Conservation (phyloP, 345 rosid genomes). For the Dovyalis caffra region DNA sequence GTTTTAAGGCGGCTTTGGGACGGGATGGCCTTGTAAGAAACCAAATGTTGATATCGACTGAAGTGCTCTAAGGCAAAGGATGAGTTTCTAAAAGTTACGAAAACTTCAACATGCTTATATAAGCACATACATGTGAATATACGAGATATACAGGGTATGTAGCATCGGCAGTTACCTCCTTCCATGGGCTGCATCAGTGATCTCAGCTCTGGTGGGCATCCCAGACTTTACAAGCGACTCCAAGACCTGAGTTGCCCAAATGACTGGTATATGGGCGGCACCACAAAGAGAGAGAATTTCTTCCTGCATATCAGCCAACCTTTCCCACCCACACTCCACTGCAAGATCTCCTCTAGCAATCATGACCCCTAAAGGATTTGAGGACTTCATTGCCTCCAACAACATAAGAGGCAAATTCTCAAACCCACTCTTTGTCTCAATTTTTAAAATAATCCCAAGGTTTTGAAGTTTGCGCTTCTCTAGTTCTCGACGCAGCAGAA, state of each 20-base stretch:
- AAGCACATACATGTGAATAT: neutral
- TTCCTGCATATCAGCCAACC: constrained; percentile 60
- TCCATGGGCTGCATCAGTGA: constrained; percentile 60
- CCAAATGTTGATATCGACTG: neutral
- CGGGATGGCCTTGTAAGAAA: neutral
- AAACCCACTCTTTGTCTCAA: constrained; percentile 61
- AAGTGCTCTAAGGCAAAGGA: neutral
- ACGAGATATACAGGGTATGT: neutral
- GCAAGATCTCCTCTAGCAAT: constrained; percentile 81
- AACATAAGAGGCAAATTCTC: constrained; percentile 50
- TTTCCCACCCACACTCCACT: constrained; percentile 82
- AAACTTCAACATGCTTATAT: too few relatives aligned
- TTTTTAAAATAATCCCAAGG: constrained; percentile 58
- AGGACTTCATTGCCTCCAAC: constrained; percentile 59
- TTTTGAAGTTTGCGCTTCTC: constrained; percentile 45
- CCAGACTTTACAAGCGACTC: constrained; percentile 69
- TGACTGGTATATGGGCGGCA: constrained; percentile 55
- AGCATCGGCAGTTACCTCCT: constrained; percentile 37
- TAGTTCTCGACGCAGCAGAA: constrained; percentile 51
- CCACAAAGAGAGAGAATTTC: constrained; percentile 52
- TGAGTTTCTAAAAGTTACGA: too few relatives aligned
- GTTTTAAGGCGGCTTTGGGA: neutral
- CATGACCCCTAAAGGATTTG: constrained; percentile 69
- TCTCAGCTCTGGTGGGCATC: constrained; percentile 71
- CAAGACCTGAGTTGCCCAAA: constrained; percentile 73